A percentile compares a stretch with the other conserved stretches of the same genome.
phyloP scores from a whole-genome alignment of 2,329 filamentous ascomycete genomes.

The Gremmenia infestans region DNA sequence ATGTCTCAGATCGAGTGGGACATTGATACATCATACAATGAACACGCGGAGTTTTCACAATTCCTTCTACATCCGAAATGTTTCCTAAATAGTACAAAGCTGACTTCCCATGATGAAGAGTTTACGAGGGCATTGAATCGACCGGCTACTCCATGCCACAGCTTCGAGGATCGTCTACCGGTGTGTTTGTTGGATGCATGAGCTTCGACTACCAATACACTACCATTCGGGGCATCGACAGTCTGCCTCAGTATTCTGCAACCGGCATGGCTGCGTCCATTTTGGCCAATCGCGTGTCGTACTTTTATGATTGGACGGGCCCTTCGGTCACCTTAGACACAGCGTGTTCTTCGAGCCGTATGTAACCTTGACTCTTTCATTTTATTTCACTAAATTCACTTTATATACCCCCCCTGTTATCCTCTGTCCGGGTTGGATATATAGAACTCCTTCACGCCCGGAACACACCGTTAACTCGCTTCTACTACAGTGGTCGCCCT shows the following conservation, averaged over 20 bases:
- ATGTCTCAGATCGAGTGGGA: too few species aligned
- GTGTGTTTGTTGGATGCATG: constrained; percentile 33
- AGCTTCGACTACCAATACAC: constrained; percentile 15
- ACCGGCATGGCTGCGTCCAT: constrained; percentile 32
- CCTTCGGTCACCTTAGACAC: constrained; percentile 38
- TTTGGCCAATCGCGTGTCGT: constrained; percentile 38
- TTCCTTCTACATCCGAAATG: neutral
- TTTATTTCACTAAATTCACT: too few species aligned
- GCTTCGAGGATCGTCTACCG: neutral
- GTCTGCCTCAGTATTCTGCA: constrained; percentile 23
- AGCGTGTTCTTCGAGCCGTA: constrained; percentile 33
- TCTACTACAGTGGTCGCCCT: constrained; percentile 28
- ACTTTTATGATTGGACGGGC: constrained; percentile 36
- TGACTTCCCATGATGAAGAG: constrained; percentile 9
- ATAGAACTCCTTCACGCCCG: too few species aligned
- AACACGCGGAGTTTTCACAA: neutral
- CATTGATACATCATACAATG: neutral
- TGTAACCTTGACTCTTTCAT: too few species aligned
- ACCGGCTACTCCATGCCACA: constrained; percentile 9
- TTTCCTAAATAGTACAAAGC: neutral
- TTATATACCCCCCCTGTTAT: too few species aligned
- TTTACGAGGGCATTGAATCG: constrained; percentile 26
- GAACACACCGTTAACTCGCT: too few species aligned
- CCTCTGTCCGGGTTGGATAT: too few species aligned
- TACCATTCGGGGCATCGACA: neutral